Evolutionary conservation across 2,329 filamentous ascomycete species (phyloP), one percentile per base, ranked within the genome.

Genomic region (Pestalotiopsis sp.): DNA sequence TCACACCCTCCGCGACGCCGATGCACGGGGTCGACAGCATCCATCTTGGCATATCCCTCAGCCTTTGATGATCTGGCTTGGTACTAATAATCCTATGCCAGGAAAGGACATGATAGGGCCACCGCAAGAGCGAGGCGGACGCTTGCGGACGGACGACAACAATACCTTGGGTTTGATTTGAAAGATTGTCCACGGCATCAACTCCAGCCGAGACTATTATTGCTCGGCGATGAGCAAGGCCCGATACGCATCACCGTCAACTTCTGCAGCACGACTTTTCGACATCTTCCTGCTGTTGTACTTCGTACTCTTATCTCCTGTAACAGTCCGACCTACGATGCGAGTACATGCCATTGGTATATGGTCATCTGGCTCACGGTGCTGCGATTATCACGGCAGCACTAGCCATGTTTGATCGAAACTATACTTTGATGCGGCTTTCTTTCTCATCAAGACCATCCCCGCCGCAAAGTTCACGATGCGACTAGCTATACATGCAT

Each of bases 1-100:
- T 65, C 68, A 65, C 60, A 69, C 65, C 66, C 61, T 69, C 41
- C 67, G 65, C 70, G 68, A 73, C 71, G 72, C 73, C 72, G 68
- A 70, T 68, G 70, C 70, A 69, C 23, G 62, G 38, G n/a, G 59
- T 41, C 27, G n/a, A 40, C 38, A 36, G 11, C 31, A 14, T n/a
- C 14, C 14, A 52, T 52, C 20, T 52, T 20, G 20, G 45, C 45
- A 52, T 13, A 52, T 17, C 45, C 20, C 45, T 17, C 14, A 52
- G 45, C 45, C 20, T 52, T 36, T 36, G 31, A 52, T 5, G 45
- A 52, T 52, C 45, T n/a, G 17, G 20, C 20, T 52, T 20, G 45
- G 45, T 52, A 20, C 45, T 52, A 9, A 9, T 9, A 36, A 52
- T 52, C 17, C 17, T 23, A n/a, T n/a, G 45, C 31, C n/a, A 52